These are phyloP conservation scores for Echinochloa phyllopogon DNA, from an alignment of 176 grass and related monocot genomes.

Conservation along the genomic window DNA sequence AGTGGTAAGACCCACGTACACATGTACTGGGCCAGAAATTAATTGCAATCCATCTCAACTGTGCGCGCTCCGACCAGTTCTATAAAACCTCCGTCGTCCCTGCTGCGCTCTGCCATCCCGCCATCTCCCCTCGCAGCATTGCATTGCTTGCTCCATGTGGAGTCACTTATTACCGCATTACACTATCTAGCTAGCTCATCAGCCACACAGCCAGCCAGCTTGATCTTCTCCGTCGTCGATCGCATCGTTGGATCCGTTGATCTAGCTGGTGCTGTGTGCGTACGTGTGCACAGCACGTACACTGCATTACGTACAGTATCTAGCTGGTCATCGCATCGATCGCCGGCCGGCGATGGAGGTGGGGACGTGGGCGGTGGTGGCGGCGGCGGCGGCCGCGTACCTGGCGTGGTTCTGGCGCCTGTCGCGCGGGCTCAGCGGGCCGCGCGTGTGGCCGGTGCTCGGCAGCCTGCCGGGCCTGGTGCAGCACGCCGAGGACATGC, in stretches of 20 bases:
- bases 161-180: slow-evolving; percentile 44
- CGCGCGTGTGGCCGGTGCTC: slow-evolving; percentile 89
- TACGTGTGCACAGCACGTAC: not conserved
- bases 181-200: slow-evolving; percentile 18
- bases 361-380: slow-evolving; percentile 55
- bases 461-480: slow-evolving; percentile 92
- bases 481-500: slow-evolving; percentile 87
- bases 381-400: slow-evolving; percentile 58
- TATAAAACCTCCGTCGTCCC: slow-evolving; percentile 49
- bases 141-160: slow-evolving; percentile 60
- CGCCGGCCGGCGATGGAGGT: slow-evolving; percentile 53
- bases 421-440: slow-evolving; percentile 63
- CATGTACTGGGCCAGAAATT: slow-evolving; percentile 49
- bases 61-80: slow-evolving; percentile 30
- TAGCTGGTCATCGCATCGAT: not conserved
- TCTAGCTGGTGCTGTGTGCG: not conserved
- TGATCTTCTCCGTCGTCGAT: slow-evolving; percentile 1
- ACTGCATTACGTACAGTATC: not conserved
- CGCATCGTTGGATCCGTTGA: slow-evolving; percentile 10
- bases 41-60: slow-evolving; percentile 55
- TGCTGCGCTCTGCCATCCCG: slow-evolving; percentile 33
- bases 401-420: slow-evolving; percentile 90
- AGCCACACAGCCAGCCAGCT: not conserved
- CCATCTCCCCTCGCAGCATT: not conserved
- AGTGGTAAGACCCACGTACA: not conserved